Percentiles rank a stretch among this genome's conserved stretches.
phyloP scores from a whole-genome alignment of 176 grass and related monocot species.

The Rhynchospora tenuis region DNA sequence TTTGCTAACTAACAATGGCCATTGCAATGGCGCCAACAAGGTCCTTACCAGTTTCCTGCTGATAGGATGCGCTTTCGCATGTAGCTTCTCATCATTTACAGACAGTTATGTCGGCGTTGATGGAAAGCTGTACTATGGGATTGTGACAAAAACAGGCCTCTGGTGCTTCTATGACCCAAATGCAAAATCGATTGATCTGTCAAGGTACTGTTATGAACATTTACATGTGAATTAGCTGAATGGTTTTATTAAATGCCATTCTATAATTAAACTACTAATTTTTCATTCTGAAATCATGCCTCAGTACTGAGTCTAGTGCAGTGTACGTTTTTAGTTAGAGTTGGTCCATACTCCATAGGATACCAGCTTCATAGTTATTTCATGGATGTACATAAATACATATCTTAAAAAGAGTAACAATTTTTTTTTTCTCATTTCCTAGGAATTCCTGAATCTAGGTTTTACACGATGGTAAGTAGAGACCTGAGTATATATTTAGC shows the following conservation, averaged over 20 bases:
- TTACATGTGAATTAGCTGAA: not conserved
- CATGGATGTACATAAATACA: no score
- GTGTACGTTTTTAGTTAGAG: no score
- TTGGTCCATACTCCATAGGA: no score
- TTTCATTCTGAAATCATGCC: not conserved
- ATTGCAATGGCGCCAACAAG: constrained; percentile 18
- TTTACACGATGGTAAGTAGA: no score
- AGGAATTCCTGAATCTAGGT: no score
- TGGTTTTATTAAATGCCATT: not conserved
- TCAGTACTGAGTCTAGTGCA: not conserved
- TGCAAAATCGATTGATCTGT: not conserved
- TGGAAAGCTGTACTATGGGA: constrained; percentile 26
- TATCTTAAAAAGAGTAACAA: no score
- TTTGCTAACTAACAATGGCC: constrained; percentile 21
- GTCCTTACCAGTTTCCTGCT: constrained; percentile 1
- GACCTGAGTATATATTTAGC: no score
- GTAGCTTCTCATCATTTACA: constrained; percentile 32
- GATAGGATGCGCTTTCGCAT: not conserved
- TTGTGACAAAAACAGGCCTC: constrained; percentile 21
- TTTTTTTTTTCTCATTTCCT: no score
- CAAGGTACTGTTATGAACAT: not conserved
- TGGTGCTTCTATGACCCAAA: constrained; percentile 13
- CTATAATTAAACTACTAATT: not conserved
- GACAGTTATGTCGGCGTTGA: constrained; percentile 21
- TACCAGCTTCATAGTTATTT: no score